These are phyloP conservation scores for Dipteronia dyeriana DNA, from an alignment of 345 rosid genomes.

Conservation along the genomic window DNA sequence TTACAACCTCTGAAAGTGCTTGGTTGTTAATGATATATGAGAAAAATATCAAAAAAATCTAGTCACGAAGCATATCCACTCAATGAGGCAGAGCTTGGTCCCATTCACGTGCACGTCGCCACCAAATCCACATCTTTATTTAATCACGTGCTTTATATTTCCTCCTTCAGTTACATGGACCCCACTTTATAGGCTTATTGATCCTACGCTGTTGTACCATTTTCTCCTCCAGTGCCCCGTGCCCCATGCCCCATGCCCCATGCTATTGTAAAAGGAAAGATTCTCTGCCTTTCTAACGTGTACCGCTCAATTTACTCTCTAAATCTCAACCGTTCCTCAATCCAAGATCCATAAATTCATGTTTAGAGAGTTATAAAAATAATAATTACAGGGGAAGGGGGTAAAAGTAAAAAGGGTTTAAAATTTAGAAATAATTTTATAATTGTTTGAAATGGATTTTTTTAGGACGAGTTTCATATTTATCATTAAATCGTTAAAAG, in stretches of 20 bases:
- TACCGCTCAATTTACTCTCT: neutral
- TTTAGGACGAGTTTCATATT: no score
- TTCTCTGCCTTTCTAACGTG: neutral
- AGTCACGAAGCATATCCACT: neutral
- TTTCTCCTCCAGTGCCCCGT: no score
- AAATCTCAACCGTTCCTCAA: neutral
- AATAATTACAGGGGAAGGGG: no score
- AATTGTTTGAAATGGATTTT: no score
- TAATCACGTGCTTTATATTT: neutral
- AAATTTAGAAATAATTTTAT: no score
- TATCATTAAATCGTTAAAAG: no score
- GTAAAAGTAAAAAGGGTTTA: no score
- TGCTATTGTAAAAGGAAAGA: neutral
- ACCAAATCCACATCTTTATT: neutral
- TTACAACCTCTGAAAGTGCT: neutral
- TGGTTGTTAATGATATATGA: neutral
- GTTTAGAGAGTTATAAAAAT: no score
- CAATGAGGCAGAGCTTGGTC: neutral
- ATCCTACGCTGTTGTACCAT: neutral
- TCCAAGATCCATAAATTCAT: no score
- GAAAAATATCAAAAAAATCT: neutral
- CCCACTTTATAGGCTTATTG: neutral
- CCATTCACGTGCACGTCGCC: conserved; percentile 9
- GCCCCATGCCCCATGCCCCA: no score
- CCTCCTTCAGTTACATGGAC: neutral